Evolutionary conservation across 441 rosid species (phyloP), one percentile per base, ranked within the genome.

Genomic region (Pelargonium myrrhifolium): DNA sequence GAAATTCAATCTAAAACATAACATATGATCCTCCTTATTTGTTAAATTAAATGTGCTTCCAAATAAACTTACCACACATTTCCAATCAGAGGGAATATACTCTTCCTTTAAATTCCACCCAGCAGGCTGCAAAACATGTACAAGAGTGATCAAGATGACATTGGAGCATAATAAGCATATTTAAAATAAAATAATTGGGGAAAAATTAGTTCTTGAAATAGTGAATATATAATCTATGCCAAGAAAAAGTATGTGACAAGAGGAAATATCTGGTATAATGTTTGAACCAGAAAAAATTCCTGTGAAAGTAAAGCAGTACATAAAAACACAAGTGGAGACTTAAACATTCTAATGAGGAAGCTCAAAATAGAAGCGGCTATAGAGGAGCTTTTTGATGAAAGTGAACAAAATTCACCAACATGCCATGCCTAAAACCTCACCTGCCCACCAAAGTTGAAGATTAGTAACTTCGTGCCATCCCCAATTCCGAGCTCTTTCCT

Each of bases 381-480:
- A 55, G 20, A 55, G 60, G 4, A 55, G 18, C 26, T 18, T 55
- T 18, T 55, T 55, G 60, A 6, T 55, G 9, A 55, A 55, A 55
- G 1, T 18, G 26, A 55, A 55, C 10, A 4, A 55, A 18, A 55
- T 55, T 55, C 60, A 55, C 26, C 24, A 55, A 55, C 60, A 55
- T 55, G 60, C 9, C 60, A 20, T 8, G 60, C 24, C 6, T 2
- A 55, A 58, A 2, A 22, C 28, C 78, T 78, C 64, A 90, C 99
- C 96, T 95, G 99, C 75, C 99, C 99, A 47, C 99, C 99, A 72
- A 95, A 95, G 76, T 95, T 95, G 76, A 95, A 93, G 74, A 95
- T 90, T 47, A 90, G 95, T 39, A 95, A 77, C 84, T 95, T 87
- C 79, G 89, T 95, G 78, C 87, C 87, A 65, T 95, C 92, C 65